Evolutionary conservation across 371 early-diverging fungal genomes (phyloP).

Genomic region (Mucor sp.): DNA sequence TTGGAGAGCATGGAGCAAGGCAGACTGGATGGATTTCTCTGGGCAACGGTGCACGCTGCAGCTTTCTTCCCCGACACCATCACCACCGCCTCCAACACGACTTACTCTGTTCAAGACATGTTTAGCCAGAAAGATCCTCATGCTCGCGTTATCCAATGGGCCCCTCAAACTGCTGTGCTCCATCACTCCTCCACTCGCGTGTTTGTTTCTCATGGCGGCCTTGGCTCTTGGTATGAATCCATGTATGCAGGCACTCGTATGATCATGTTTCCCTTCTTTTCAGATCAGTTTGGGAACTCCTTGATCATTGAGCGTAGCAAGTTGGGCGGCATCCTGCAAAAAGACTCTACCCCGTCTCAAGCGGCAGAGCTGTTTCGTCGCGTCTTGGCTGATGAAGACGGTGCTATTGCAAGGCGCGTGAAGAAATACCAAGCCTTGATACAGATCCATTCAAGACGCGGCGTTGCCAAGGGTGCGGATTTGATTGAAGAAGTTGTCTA

Average conservation of each 20-base stretch:
- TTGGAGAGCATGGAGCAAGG: conserved; percentile 22
- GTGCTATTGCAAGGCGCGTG: neutral
- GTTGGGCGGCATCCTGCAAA: neutral
- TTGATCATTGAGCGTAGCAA: neutral
- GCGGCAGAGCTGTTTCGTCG: neutral
- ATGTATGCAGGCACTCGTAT: conserved; percentile 33
- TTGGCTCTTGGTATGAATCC: conserved; percentile 36
- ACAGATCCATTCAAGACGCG: no score
- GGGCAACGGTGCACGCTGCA: conserved; percentile 20
- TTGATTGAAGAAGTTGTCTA: no score
- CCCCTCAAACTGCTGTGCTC: conserved; percentile 46
- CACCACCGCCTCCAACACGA: conserved; percentile 1
- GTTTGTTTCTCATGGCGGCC: conserved; percentile 46
- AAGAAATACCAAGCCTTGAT: no score
- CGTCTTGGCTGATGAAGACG: conserved; percentile 5
- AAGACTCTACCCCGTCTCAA: neutral
- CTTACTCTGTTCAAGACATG: conserved; percentile 7
- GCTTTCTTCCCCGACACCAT: conserved; percentile 17
- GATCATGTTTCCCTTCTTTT: conserved; percentile 42
- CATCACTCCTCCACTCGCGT: conserved; percentile 29
- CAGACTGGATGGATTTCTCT: conserved; percentile 32
- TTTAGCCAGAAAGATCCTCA: neutral
- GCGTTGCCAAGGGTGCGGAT: no score
- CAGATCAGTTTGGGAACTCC: conserved; percentile 36
- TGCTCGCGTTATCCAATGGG: conserved; percentile 23